phyloP scores from a whole-genome alignment of 1,284 basidiomycete species.

The Paramarasmius palmivorus region DNA sequence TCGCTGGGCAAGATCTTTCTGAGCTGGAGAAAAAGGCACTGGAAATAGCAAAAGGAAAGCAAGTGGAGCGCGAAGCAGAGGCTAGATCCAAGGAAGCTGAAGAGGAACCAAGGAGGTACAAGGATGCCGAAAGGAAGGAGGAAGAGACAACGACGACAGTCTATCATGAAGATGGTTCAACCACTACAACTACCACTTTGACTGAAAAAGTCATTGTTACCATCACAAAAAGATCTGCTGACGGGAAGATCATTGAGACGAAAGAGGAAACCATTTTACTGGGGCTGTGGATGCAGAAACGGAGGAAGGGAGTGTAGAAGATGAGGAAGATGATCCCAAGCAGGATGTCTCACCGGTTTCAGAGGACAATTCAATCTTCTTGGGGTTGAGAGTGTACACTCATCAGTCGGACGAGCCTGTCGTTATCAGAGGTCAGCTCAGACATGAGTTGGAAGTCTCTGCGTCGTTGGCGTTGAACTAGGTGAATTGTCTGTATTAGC shows the following conservation, averaged over 20 bases:
- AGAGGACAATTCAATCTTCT: conserved; percentile 31
- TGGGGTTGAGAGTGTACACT: conserved; percentile 46
- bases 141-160: conserved; percentile 13
- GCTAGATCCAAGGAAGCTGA: conserved; percentile 15
- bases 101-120: conserved; percentile 15
- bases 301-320: too few species aligned
- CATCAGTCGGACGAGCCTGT: conserved; percentile 36
- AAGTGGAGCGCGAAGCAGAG: conserved; percentile 7
- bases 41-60: conserved; percentile 17
- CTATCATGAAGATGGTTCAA: neutral
- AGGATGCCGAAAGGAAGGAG: conserved; percentile 16
- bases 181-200: neutral
- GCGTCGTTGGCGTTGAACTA: conserved; percentile 4
- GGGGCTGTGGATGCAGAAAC: too few species aligned
- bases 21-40: conserved; percentile 28
- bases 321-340: neutral
- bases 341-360: conserved; percentile 7
- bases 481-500: too few species aligned
- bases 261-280: conserved; percentile 1
- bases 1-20: conserved; percentile 38
- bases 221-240: neutral
- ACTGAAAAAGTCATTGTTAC: conserved; percentile 7
- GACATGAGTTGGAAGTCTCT: conserved; percentile 16
- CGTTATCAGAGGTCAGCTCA: conserved; percentile 36
- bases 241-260: conserved; percentile 8